Percentiles rank a stretch among this genome's conserved stretches.
Evolutionary conservation across 1,284 basidiomycete species (phyloP).

Genomic region (Marasmius fiardii): DNA sequence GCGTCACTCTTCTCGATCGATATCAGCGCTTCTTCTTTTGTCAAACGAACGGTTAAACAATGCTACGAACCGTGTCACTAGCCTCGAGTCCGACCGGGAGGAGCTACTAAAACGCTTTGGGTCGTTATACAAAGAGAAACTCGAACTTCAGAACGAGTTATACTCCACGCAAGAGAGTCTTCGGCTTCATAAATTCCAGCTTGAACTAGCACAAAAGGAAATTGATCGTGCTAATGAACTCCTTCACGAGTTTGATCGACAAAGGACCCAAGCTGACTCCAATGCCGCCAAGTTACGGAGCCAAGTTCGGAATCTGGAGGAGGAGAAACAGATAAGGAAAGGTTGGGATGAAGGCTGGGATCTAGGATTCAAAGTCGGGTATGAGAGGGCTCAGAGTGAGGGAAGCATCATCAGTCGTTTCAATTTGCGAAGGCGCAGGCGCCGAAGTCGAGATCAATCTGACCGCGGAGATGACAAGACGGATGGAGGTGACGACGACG

Average conservation of each 20-base stretch:
- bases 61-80: slow-evolving; percentile 31
- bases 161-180: slow-evolving; percentile 29
- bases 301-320: slow-evolving; percentile 5
- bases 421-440: neutral
- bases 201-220: slow-evolving; percentile 35
- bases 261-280: slow-evolving; percentile 6
- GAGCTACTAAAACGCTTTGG: slow-evolving; percentile 27
- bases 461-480: neutral
- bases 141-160: slow-evolving; percentile 27
- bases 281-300: slow-evolving; percentile 6
- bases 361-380: slow-evolving; percentile 11
- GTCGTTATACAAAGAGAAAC: slow-evolving; percentile 20
- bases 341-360: slow-evolving; percentile 15
- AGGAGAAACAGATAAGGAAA: slow-evolving; percentile 7
- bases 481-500: slow-evolving; percentile 5
- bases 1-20: slow-evolving; percentile 17
- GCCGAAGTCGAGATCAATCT: neutral
- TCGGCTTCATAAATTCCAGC: slow-evolving; percentile 34
- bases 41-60: slow-evolving; percentile 28
- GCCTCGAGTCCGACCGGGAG: slow-evolving; percentile 25
- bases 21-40: slow-evolving; percentile 25
- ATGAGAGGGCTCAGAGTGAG: slow-evolving; percentile 7
- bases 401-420: slow-evolving; percentile 1
- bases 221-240: slow-evolving; percentile 10
- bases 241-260: slow-evolving; percentile 7